Conservation (phyloP, 2,329 filamentous ascomycete genomes). For the Paecilomyces niveus region DNA sequence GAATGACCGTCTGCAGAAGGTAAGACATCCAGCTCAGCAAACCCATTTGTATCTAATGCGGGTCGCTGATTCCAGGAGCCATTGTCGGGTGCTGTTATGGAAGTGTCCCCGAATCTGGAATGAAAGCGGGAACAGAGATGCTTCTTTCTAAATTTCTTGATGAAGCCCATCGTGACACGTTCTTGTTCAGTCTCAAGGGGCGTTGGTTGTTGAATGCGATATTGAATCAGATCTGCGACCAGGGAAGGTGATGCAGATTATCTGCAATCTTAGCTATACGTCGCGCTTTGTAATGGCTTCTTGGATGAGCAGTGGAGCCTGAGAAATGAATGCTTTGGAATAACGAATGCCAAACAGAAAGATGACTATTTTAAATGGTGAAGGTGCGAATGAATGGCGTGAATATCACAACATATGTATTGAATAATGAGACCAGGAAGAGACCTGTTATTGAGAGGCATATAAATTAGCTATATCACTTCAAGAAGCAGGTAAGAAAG, state of each 20-base stretch:
- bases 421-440: neutral
- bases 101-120: slow-evolving; percentile 30
- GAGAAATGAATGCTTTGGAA: neutral
- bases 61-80: slow-evolving; percentile 34
- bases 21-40: neutral
- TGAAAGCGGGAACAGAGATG: neutral
- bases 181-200: neutral
- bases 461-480: neutral
- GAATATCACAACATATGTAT: neutral
- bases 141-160: neutral
- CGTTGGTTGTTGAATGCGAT: neutral
- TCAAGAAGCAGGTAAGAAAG: neutral
- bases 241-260: neutral
- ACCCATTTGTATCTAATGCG: slow-evolving; percentile 6
- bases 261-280: neutral
- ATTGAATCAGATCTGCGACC: neutral
- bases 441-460: neutral
- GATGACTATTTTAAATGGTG: neutral
- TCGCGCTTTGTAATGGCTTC: neutral
- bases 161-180: neutral
- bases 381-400: neutral
- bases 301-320: neutral
- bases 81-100: slow-evolving; percentile 32
- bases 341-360: neutral
- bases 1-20: neutral